phyloP scores from a whole-genome alignment of 352 stramenopile species.

The Lagenidium giganteum region DNA sequence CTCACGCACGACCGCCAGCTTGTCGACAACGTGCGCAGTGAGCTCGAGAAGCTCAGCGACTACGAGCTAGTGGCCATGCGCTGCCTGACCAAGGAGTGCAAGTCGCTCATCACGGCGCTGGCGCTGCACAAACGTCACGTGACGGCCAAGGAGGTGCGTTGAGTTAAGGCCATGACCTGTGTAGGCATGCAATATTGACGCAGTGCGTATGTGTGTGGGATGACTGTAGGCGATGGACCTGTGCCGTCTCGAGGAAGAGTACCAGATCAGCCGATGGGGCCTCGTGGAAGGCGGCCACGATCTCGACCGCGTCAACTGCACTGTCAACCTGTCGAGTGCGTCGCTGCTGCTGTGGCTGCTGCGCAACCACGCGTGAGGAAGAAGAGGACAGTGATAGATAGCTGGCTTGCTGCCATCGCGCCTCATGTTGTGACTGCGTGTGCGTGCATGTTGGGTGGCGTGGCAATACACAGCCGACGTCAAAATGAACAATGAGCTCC shows the following conservation, averaged over 20 bases:
- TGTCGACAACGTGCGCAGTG: slow-evolving; percentile 50
- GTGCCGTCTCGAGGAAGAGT: slow-evolving; percentile 81
- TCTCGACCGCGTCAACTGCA: slow-evolving; percentile 84
- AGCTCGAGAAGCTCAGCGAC: slow-evolving; percentile 62
- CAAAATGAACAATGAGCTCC: background rate
- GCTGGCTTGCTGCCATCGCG: too few species aligned
- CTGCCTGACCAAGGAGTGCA: slow-evolving; percentile 81
- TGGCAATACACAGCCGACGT: too few species aligned
- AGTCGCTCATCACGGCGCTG: slow-evolving; percentile 82
- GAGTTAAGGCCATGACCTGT: too few species aligned
- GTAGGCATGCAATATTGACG: too few species aligned
- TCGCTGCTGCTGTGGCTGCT: slow-evolving; percentile 83
- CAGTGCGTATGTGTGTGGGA: too few species aligned
- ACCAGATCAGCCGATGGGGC: slow-evolving; percentile 85
- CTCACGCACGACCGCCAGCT: slow-evolving; percentile 60
- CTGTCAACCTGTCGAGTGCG: slow-evolving; percentile 76
- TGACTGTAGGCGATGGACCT: slow-evolving; percentile 60
- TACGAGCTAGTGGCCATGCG: slow-evolving; percentile 78
- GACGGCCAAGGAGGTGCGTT: slow-evolving; percentile 57
- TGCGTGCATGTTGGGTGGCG: too few species aligned
- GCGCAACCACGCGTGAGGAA: too few species aligned
- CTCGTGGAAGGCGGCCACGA: slow-evolving; percentile 87
- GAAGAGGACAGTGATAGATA: too few species aligned
- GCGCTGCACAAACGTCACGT: slow-evolving; percentile 83
- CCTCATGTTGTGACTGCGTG: too few species aligned